phyloP scores from a whole-genome alignment of 1,284 basidiomycete species.

The Cutaneotrichosporon cavernicola region DNA sequence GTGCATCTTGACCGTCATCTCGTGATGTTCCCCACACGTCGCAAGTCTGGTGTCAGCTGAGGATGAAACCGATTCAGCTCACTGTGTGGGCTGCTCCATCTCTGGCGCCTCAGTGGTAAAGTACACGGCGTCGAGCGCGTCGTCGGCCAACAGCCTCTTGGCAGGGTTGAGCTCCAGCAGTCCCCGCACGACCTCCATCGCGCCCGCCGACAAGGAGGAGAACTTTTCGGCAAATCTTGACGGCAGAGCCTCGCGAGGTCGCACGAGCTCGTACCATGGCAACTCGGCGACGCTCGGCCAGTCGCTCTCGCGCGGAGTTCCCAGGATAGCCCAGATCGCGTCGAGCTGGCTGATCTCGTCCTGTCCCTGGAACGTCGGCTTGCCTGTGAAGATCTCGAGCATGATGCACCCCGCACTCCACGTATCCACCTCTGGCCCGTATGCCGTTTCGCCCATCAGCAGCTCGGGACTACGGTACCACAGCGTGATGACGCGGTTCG shows the following conservation, averaged over 20 bases:
- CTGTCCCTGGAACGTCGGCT: conserved; percentile 91
- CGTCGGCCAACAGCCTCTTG: conserved; percentile 70
- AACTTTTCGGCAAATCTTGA: conserved; percentile 76
- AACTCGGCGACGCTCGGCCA: conserved; percentile 82
- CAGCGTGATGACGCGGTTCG: conserved; percentile 96
- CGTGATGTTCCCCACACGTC: conserved; percentile 50
- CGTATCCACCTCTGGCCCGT: conserved; percentile 98
- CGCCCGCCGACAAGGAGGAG: conserved; percentile 79
- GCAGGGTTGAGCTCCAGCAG: conserved; percentile 81
- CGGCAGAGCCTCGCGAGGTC: conserved; percentile 70
- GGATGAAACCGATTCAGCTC: conserved; percentile 46
- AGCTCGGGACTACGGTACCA: conserved; percentile 99
- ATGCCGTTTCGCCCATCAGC: conserved; percentile 91
- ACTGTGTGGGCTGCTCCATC: conserved; percentile 76
- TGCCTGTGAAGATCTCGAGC: conserved; percentile 92
- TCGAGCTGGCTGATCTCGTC: conserved; percentile 97
- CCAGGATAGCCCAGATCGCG: conserved; percentile 84
- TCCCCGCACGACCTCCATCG: conserved; percentile 76
- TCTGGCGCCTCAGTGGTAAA: conserved; percentile 75
- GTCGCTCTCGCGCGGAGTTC: conserved; percentile 75
- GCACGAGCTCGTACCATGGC: conserved; percentile 97
- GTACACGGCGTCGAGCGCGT: conserved; percentile 78
- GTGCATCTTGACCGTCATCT: conserved; percentile 50
- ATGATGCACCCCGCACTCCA: conserved; percentile 99
- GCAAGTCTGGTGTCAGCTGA: conserved; percentile 30